These are phyloP conservation scores for Imleria badia DNA, from an alignment of 768 basidiomycete genomes.

Conservation along the genomic window DNA sequence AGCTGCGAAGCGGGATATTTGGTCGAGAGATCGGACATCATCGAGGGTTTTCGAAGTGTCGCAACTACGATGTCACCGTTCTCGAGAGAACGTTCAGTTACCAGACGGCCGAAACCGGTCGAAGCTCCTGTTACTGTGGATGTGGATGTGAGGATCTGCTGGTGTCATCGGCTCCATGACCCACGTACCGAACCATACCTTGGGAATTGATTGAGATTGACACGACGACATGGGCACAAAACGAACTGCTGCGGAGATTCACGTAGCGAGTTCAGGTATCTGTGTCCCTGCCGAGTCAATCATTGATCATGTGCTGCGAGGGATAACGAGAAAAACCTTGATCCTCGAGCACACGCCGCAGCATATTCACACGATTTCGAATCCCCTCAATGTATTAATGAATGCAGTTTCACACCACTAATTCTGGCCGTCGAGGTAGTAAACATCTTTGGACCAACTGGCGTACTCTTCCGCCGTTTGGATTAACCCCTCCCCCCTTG, in stretches of 20 bases:
- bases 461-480: constrained; percentile 26
- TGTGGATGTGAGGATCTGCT: not conserved
- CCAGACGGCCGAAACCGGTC: constrained; percentile 39
- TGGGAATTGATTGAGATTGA: constrained; percentile 1
- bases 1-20: constrained; percentile 36
- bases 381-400: too few species aligned
- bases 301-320: not conserved
- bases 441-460: constrained; percentile 29
- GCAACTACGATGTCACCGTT: constrained; percentile 44
- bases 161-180: not conserved
- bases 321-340: too few species aligned
- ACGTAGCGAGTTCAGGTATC: not conserved
- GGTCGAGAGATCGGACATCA: constrained; percentile 30
- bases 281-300: not conserved
- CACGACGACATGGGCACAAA: not conserved
- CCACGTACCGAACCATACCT: constrained; percentile 27
- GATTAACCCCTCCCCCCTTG: constrained; percentile 23
- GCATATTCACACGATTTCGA: too few species aligned
- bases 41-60: constrained; percentile 42
- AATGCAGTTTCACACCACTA: not conserved
- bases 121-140: constrained; percentile 42
- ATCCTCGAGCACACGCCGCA: too few species aligned
- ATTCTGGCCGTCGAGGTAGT: constrained; percentile 8
- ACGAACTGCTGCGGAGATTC: not conserved
- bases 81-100: constrained; percentile 35